Conservation (phyloP, 2,329 filamentous ascomycete species). For the Stemphylium lycopersici region DNA sequence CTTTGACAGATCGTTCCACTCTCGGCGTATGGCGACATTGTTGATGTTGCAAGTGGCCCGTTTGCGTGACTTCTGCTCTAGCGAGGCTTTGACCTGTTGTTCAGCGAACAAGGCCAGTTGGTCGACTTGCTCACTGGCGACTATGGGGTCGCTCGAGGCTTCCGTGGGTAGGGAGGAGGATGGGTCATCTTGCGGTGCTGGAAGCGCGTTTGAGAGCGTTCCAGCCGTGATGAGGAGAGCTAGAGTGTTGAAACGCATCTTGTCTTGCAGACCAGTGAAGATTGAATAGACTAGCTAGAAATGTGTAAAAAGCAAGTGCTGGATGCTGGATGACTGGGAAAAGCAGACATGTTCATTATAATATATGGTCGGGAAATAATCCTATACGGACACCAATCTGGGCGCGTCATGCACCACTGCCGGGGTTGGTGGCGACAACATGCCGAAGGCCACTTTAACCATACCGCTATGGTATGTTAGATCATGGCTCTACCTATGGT, state of each 20-base stretch:
- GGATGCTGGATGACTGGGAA: background rate
- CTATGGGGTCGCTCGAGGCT: conserved; percentile 28
- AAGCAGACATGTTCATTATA: background rate
- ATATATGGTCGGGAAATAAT: background rate
- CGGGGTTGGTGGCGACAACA: conserved; percentile 3
- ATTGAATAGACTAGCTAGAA: background rate
- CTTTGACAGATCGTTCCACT: conserved; percentile 35
- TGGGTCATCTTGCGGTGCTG: conserved; percentile 26
- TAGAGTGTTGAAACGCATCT: conserved; percentile 36
- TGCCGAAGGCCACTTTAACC: conserved; percentile 1
- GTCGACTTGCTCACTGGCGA: conserved; percentile 32
- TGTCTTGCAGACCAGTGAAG: background rate
- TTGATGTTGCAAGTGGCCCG: conserved; percentile 30
- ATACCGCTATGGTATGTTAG: conserved; percentile 1
- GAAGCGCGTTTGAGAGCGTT: conserved; percentile 31
- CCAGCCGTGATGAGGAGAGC: conserved; percentile 32
- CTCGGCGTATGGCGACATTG: conserved; percentile 35
- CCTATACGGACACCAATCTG: background rate
- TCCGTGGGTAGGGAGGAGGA: conserved; percentile 24
- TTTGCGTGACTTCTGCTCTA: conserved; percentile 25
- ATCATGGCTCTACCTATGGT: conserved; percentile 4
- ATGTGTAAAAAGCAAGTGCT: background rate
- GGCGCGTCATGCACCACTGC: conserved; percentile 3
- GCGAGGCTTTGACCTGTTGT: conserved; percentile 20
- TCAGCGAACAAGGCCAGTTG: conserved; percentile 30